Percentiles rank a stretch among this genome's conserved stretches.
These are phyloP conservation scores for Porodaedalea pini DNA, from an alignment of 1,284 basidiomycete genomes.

Conservation along the genomic window DNA sequence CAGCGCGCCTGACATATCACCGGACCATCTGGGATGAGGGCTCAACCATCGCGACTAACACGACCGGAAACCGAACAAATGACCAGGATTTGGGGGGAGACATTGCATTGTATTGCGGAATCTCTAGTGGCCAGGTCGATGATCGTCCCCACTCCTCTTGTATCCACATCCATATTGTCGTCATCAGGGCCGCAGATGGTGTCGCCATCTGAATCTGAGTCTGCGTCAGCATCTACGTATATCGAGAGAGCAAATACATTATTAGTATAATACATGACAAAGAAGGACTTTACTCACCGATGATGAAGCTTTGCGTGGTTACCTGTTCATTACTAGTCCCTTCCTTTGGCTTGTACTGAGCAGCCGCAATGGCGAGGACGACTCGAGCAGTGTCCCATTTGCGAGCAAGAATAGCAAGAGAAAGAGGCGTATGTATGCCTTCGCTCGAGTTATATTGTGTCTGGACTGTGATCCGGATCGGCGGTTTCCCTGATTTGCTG, in stretches of 20 bases:
- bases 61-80: conserved; percentile 20
- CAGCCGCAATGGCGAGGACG: conserved; percentile 47
- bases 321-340: conserved; percentile 32
- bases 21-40: neutral
- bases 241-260: neutral
- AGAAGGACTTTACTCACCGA: conserved; percentile 31
- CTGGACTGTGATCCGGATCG: conserved; percentile 43
- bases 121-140: conserved; percentile 48
- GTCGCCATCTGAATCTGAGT: conserved; percentile 36
- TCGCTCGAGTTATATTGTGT: neutral
- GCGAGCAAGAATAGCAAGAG: conserved; percentile 43
- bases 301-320: conserved; percentile 30
- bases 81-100: conserved; percentile 38
- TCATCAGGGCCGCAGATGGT: conserved; percentile 27
- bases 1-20: conserved; percentile 36
- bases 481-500: conserved; percentile 26
- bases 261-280: conserved; percentile 2
- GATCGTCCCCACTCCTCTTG: conserved; percentile 28
- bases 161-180: conserved; percentile 31
- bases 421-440: conserved; percentile 44
- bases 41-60: conserved; percentile 18
- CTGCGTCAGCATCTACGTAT: conserved; percentile 31
- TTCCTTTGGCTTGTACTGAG: conserved; percentile 46
- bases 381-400: conserved; percentile 53
- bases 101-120: conserved; percentile 39